These are phyloP conservation scores for Lepidopterella palustris DNA, from an alignment of 495 filamentous ascomycete species.

Conservation along the genomic window DNA sequence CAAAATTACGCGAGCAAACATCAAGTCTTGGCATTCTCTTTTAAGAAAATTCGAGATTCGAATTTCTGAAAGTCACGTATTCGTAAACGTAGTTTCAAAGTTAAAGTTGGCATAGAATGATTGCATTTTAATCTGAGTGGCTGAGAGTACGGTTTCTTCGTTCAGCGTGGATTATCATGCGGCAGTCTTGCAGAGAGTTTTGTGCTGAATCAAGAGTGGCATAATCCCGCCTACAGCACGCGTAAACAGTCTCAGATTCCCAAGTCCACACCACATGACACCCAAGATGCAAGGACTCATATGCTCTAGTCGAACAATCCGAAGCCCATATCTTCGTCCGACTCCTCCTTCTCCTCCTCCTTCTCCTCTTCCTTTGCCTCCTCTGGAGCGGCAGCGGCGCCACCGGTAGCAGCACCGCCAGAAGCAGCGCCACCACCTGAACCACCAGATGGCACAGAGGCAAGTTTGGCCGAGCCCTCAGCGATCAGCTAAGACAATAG, in stretches of 20 bases:
- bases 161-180: neutral
- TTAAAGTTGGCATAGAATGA: too few relatives aligned
- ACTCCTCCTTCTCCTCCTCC: slow-evolving; percentile 77
- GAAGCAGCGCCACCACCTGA: slow-evolving; percentile 59
- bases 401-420: slow-evolving; percentile 60
- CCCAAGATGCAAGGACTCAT: slow-evolving; percentile 1
- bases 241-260: slow-evolving; percentile 26
- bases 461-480: slow-evolving; percentile 87
- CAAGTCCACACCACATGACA: slow-evolving; percentile 12
- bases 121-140: neutral
- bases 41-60: neutral
- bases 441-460: slow-evolving; percentile 93
- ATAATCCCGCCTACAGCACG: slow-evolving; percentile 9
- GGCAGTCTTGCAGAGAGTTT: neutral
- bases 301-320: slow-evolving; percentile 91
- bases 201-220: neutral
- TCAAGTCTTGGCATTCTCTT: neutral
- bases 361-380: slow-evolving; percentile 66
- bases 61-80: neutral
- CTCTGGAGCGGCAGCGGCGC: slow-evolving; percentile 59
- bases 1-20: neutral
- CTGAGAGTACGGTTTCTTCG: slow-evolving; percentile 1
- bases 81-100: too few relatives aligned
- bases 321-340: slow-evolving; percentile 99
- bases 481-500: slow-evolving; percentile 65